Base-by-base conservation (phyloP, 495 filamentous ascomycete genomes). In the Cenococcum geophilum region DNA sequence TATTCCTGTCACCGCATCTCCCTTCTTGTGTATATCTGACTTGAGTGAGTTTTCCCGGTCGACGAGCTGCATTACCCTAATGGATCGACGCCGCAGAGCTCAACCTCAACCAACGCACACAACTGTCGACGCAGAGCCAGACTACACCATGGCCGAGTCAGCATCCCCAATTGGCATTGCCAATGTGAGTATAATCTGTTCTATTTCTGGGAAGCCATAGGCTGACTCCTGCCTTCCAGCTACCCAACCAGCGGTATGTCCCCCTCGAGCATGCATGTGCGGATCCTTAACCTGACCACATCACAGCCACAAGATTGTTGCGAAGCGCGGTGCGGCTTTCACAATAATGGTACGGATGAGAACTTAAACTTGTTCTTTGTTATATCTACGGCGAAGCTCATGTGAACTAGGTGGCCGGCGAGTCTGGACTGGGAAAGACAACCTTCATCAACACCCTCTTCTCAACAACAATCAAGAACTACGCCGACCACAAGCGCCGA, bases 391-490 rank as follows among this genome's bases (percentile, higher is more conserved):
- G 20, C 16, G 16, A 60, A 9, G 37, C 60, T 70, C 18, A 71
- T 55, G 12, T 1, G 20, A 22, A 27, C n/a, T 68, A 95, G 89
- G 89, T 97, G 78, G 93, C 95, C 79, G 93, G 93, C 76, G 93
- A 98, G 81, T 97, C 95, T 67, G 93, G 93, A 65, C 77, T 98
- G 68, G 93, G 93, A 78, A 98, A 98, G 83, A 98, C 93, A 16
- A 98, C 93, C 63, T 98, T 98, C 79, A 97, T 98, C 85, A 98
- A 98, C 85, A 98, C 93, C 55, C 83, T 98, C 36, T 98, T 98
- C 80, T 97, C 93, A 53, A 98, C 93, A 62, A 98, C 93, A 68
- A 98, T 98, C 82, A 98, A 98, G 82, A 98, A 97, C 83, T 98
- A 98, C 75, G 92, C 93, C 79, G 93, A 98, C 74, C 93, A 98